Conservation (phyloP, 257 asterid species). For the Fraxinus cuspidata region DNA sequence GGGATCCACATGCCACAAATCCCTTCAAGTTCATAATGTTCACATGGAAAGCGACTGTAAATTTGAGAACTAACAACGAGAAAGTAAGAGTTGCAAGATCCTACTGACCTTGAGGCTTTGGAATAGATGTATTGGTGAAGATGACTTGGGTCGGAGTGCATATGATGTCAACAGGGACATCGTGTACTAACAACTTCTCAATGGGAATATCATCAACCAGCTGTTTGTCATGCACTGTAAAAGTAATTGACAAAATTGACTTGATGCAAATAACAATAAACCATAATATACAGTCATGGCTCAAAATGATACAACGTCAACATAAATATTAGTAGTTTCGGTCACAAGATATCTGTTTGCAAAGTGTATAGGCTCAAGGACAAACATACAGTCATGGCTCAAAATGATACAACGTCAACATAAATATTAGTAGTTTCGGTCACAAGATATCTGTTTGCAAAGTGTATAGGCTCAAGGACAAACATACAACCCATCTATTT, state of each 20-base stretch:
- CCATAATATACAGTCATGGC: not conserved
- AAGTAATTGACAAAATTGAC: slow-evolving; percentile 13
- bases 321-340: not conserved
- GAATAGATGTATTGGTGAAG: slow-evolving; percentile 74
- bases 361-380: not conserved
- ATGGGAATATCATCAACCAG: slow-evolving; percentile 78
- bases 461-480: not conserved
- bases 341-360: not conserved
- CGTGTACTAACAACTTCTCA: slow-evolving; percentile 76
- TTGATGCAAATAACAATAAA: not conserved
- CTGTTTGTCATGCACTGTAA: slow-evolving; percentile 81
- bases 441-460: not conserved
- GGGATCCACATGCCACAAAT: not conserved
- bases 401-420: not conserved
- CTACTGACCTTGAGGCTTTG: slow-evolving; percentile 86
- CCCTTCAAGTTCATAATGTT: not conserved
- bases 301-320: not conserved
- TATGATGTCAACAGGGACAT: slow-evolving; percentile 89
- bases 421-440: not conserved
- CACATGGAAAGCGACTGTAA: not conserved
- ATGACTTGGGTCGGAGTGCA: slow-evolving; percentile 86
- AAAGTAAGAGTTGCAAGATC: not conserved
- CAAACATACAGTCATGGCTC: not conserved
- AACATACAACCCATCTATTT: not conserved
- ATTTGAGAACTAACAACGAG: not conserved